phyloP scores from a whole-genome alignment of 805 yeast genomes.

The Monosporozyma solicola region DNA sequence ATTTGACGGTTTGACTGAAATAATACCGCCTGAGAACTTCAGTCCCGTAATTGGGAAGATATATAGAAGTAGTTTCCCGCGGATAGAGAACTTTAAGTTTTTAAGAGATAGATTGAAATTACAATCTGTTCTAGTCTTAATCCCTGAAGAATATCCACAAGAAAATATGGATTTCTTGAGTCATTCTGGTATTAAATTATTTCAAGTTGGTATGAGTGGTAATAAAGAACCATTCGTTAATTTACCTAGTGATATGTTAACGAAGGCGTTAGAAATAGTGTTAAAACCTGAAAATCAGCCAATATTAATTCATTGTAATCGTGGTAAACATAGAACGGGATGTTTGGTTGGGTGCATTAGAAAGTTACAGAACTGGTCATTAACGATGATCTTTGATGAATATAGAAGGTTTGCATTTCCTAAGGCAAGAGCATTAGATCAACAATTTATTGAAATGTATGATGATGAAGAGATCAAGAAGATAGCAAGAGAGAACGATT shows the following conservation, averaged over 20 bases:
- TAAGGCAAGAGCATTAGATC: constrained; percentile 90
- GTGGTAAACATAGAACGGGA: constrained; percentile 96
- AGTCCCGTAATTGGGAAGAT: constrained; percentile 70
- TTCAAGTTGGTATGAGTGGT: constrained; percentile 89
- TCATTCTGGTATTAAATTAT: constrained; percentile 54
- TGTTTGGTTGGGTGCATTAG: constrained; percentile 91
- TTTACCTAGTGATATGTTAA: constrained; percentile 56
- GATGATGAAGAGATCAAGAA: constrained; percentile 54
- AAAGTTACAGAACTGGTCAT: constrained; percentile 82
- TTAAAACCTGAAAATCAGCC: constrained; percentile 86
- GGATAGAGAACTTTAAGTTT: constrained; percentile 71
- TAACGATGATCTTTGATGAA: constrained; percentile 91
- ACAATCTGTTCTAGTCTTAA: constrained; percentile 70
- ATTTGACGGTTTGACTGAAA: constrained; percentile 8
- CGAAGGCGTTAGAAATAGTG: constrained; percentile 73
- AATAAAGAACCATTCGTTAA: constrained; percentile 92
- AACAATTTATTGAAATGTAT: constrained; percentile 87
- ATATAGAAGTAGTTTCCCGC: constrained; percentile 85
- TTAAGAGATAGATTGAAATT: constrained; percentile 47
- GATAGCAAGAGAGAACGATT: constrained; percentile 41
- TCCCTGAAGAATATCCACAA: constrained; percentile 86
- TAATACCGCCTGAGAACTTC: constrained; percentile 80
- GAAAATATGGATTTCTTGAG: constrained; percentile 60
- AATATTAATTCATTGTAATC: constrained; percentile 83
- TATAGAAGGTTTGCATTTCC: constrained; percentile 92